Evolutionary conservation across 805 yeast species (phyloP), one percentile per base, ranked within the genome.

Genomic region (Saccharomycopsis sp.): DNA sequence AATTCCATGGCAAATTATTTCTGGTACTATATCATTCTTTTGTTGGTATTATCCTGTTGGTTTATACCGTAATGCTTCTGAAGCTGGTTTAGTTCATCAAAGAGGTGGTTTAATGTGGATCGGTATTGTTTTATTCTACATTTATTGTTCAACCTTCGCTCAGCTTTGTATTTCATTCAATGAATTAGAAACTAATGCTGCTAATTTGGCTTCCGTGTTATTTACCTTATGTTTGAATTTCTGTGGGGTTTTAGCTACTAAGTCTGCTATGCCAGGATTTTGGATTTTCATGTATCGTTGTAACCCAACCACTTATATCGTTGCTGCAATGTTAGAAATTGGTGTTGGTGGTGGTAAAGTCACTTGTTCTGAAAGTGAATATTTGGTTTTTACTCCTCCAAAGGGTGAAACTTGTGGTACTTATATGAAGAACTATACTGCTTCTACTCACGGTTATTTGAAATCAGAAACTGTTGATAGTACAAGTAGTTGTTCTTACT

Each of bases 211-310:
- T 1, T 62, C 71, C 28, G 52, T 80, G 51, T 52, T 76, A 46
- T 79, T 75, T 58, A 73, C 81, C 2, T 59, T 79, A 66, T 64
- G 74, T 30, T 62, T 83, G 60, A 70, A 72, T 40, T 80, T 82
- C 72, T 79, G 86, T 68, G 94, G 94, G 68, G 84, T 79, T 33
- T 62, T 83, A 62, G 75, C 72, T 13, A 63, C 72, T 19, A 70
- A 75, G 33, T 54, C 63, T 15, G 62, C 58, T 25, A 54, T 79
- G 63, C 82, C 82, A 23, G 75, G 85, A n/a, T 83, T 83, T 66
- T 78, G 88, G 87, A 63, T 70, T 33, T 81, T 79, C 66, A 76
- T 81, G 85, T 81, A 79, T 66, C 66, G 87, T 55, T 70, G 66
- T 15, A 74, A 79, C 19, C 89, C 92, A 14, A 62, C 79, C 47